Evolutionary conservation across 495 filamentous ascomycete genomes (phyloP).

Genomic region (Xylaria flabelliformis): DNA sequence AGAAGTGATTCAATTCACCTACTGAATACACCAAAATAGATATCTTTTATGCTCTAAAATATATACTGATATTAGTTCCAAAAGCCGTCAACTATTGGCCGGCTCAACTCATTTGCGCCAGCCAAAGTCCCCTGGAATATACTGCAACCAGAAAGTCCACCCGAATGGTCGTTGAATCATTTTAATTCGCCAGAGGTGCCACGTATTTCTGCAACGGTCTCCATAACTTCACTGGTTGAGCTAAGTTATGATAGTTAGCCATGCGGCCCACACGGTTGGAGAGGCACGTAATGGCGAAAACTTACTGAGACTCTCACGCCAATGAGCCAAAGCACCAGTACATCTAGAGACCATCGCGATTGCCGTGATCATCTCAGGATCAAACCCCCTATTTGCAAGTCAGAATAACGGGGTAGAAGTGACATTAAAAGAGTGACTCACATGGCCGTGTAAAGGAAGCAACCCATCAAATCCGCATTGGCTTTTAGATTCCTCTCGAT

Average conservation of each 20-base stretch:
- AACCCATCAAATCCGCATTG: constrained; percentile 65
- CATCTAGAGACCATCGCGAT: constrained; percentile 38
- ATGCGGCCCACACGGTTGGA: not conserved
- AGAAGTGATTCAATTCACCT: not conserved
- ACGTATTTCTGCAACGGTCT: constrained; percentile 39
- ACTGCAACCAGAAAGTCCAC: not conserved
- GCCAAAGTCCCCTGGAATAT: not conserved
- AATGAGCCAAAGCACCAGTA: constrained; percentile 41
- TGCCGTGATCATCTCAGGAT: constrained; percentile 38
- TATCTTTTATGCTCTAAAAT: not conserved
- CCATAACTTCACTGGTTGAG: constrained; percentile 42
- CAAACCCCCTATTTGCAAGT: constrained; percentile 38
- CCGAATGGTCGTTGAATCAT: not conserved
- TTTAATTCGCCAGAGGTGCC: constrained; percentile 34
- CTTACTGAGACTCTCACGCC: constrained; percentile 43
- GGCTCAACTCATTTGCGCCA: not conserved
- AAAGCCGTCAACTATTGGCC: not conserved
- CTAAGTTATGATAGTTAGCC: constrained; percentile 19
- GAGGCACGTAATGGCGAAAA: not conserved
- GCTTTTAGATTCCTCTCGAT: constrained; percentile 54
- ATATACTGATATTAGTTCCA: not conserved
- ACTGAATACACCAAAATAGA: not conserved
- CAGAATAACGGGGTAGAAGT: not conserved
- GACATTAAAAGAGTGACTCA: not conserved
- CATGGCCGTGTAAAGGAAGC: constrained; percentile 61